A percentile compares a stretch with the other conserved stretches of the same genome.
These are phyloP conservation scores for Pseudonitzschia multistriata DNA, from an alignment of 108 stramenopile genomes.

Conservation along the genomic window DNA sequence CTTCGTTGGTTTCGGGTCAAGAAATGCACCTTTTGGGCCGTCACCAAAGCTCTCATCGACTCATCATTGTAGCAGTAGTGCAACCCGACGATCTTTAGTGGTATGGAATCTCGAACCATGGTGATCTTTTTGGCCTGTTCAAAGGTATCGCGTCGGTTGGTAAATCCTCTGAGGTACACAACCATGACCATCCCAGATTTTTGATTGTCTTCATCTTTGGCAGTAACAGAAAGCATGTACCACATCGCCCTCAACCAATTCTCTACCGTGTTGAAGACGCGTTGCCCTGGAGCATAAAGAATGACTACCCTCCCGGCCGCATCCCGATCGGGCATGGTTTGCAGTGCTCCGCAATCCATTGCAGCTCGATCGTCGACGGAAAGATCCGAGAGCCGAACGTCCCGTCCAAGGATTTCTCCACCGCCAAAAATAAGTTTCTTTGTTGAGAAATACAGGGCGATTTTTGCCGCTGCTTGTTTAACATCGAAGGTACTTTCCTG, in stretches of 20 bases:
- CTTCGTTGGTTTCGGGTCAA: slow-evolving; percentile 8
- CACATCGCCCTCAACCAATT: slow-evolving; percentile 20
- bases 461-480: slow-evolving; percentile 1
- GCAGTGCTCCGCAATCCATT: slow-evolving; percentile 19
- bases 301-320: slow-evolving; percentile 25
- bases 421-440: slow-evolving; percentile 30
- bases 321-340: slow-evolving; percentile 29
- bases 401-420: slow-evolving; percentile 23
- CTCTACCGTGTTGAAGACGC: slow-evolving; percentile 1
- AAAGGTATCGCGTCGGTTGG: slow-evolving; percentile 2
- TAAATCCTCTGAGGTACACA: slow-evolving; percentile 5
- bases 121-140: neutral
- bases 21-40: slow-evolving; percentile 10
- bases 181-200: slow-evolving; percentile 19
- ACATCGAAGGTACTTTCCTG: neutral
- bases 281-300: slow-evolving; percentile 3
- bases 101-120: slow-evolving; percentile 8
- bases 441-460: slow-evolving; percentile 19
- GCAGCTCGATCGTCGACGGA: neutral
- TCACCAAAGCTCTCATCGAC: slow-evolving; percentile 18
- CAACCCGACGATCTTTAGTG: slow-evolving; percentile 20
- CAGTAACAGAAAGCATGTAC: slow-evolving; percentile 16
- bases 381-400: slow-evolving; percentile 18
- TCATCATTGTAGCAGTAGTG: slow-evolving; percentile 32
- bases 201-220: slow-evolving; percentile 26